Evolutionary conservation across 192 early-diverging fungal genomes (phyloP), one percentile per base, ranked within the genome.

Genomic region (Linnemannia schmuckeri): DNA sequence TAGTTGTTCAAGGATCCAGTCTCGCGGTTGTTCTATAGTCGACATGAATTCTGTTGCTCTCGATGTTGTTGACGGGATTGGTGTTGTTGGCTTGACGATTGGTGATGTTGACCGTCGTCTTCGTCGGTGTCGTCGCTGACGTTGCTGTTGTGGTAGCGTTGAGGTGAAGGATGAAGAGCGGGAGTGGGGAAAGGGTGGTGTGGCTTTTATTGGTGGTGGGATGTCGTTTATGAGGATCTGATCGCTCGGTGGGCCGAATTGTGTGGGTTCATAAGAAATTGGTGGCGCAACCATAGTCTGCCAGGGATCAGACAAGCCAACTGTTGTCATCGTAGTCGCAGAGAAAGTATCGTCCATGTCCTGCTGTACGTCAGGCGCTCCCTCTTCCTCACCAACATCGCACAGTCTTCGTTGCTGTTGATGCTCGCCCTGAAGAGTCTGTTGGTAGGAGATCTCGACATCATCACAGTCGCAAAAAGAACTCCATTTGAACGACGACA

Each of bases 1-100:
- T 2, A 84, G 22, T 13, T 71, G 70, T 33, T 79, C 82, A 10
- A 84, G 74, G 17, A 79, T 52, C 82, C 77, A 79, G 17, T 75
- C 72, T n/a, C 68, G 72, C 8, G 77, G 30, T 9, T 38, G 82
- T 44, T 46, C 73, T 38, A 33, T 76, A 18, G 82, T 79, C 12
- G 35, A 24, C 77, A 79, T 72, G 57, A 70, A 84, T 0, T 66
- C 27, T 27, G 61, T 27, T 66, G 61, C 13, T 13, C 13, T 66
- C 3, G n/a, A 15, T 4, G 61, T 33, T 12, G 30, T 57, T 8
- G n/a, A 24, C 24, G 49, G 49, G 18, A 52, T 22, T 22, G 18
- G 18, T 52, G 18, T 20, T 52, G 18, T 4, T 52, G 15, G 3
- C 20, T 18, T 20, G 20, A 18, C 49, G 20, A 4, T 18, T 52